Percentiles rank a stretch among this genome's conserved stretches.
Conservation (phyloP, 2,329 filamentous ascomycete genomes). For the Herpotrichia juniperi region DNA sequence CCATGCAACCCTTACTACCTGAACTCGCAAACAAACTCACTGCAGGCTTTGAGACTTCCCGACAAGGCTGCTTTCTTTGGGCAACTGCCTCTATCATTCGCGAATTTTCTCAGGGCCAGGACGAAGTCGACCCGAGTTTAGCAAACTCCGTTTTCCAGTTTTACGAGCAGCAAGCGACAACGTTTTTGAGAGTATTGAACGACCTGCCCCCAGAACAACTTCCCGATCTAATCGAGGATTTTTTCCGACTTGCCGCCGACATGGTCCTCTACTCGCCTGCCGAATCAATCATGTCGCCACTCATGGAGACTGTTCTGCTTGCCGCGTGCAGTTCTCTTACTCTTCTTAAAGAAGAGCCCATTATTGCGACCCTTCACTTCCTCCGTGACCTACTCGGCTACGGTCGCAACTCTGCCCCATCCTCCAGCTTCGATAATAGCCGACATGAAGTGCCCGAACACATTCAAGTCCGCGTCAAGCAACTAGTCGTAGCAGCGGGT, state of each 20-base stretch:
- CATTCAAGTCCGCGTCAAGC: constrained; percentile 74
- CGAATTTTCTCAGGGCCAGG: constrained; percentile 90
- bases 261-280: constrained; percentile 91
- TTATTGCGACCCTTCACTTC: constrained; percentile 92
- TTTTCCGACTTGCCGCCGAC: constrained; percentile 91
- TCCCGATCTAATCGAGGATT: constrained; percentile 88
- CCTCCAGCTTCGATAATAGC: constrained; percentile 66
- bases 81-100: constrained; percentile 92
- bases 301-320: constrained; percentile 83
- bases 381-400: constrained; percentile 89
- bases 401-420: constrained; percentile 72
- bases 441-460: constrained; percentile 68
- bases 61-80: constrained; percentile 98
- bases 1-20: constrained; percentile 83
- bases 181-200: constrained; percentile 87
- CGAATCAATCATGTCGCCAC: constrained; percentile 76
- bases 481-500: constrained; percentile 72
- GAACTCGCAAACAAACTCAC: constrained; percentile 88
- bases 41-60: constrained; percentile 80
- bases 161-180: constrained; percentile 90
- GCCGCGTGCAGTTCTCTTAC: constrained; percentile 86
- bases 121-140: constrained; percentile 81
- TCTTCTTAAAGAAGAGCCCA: constrained; percentile 87
- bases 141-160: constrained; percentile 90
- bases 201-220: constrained; percentile 79